Conservation (phyloP, 345 rosid genomes). For the Sisymbrium altissimum region DNA sequence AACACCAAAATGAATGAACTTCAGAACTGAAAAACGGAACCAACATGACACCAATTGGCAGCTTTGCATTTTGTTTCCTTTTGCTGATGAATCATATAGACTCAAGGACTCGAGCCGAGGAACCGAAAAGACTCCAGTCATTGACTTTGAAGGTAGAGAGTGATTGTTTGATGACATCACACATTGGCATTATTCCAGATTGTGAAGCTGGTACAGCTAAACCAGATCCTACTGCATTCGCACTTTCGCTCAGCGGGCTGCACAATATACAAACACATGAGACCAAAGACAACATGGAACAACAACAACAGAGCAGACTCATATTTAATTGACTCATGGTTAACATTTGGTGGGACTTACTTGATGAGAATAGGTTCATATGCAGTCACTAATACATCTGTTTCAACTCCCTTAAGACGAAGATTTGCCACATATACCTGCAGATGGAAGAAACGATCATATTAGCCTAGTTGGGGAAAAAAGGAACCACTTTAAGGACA, state of each 20-base stretch:
- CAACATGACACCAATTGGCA: background rate
- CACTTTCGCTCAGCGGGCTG: slow-evolving; percentile 80
- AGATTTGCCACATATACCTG: slow-evolving; percentile 80
- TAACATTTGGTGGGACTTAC: slow-evolving; percentile 37
- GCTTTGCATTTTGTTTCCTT: background rate
- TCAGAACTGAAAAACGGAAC: background rate
- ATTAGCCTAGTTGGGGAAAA: background rate
- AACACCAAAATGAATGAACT: background rate
- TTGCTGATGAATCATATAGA: background rate
- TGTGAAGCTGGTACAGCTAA: slow-evolving; percentile 53
- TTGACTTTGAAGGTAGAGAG: slow-evolving; percentile 65
- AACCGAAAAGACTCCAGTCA: slow-evolving; percentile 71
- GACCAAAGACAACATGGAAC: background rate
- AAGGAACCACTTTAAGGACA: background rate
- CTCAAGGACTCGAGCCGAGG: slow-evolving; percentile 32
- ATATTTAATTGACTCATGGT: background rate
- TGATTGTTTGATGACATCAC: slow-evolving; percentile 62
- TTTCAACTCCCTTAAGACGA: slow-evolving; percentile 71
- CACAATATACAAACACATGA: slow-evolving; percentile 13
- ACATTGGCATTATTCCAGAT: slow-evolving; percentile 59
- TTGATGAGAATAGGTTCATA: slow-evolving; percentile 68
- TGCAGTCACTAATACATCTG: slow-evolving; percentile 69
- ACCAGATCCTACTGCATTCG: slow-evolving; percentile 68
- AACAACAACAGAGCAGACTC: background rate
- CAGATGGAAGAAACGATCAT: background rate